Conservation (phyloP, 2,329 filamentous ascomycete species). For the Kalmusia sp. region DNA sequence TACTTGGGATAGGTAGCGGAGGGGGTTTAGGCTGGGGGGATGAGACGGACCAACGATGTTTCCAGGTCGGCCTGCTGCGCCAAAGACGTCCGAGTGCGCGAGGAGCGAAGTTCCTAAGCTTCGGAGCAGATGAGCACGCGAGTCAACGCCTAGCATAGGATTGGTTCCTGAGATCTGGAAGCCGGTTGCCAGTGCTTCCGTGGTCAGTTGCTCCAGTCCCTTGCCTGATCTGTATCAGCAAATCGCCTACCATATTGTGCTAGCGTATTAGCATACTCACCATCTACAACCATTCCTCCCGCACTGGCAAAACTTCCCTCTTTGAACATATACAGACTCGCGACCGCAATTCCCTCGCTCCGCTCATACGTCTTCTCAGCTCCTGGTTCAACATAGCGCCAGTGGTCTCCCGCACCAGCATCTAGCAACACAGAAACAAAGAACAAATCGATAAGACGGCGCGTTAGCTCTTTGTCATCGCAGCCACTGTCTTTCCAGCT, state of each 20-base stretch:
- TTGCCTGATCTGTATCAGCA: slow-evolving; percentile 38
- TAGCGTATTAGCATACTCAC: slow-evolving; percentile 72
- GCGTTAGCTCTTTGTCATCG: slow-evolving; percentile 74
- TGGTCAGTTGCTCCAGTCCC: slow-evolving; percentile 74
- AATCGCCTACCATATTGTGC: too few relatives aligned
- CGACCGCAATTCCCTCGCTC: slow-evolving; percentile 84
- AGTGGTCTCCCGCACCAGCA: slow-evolving; percentile 84
- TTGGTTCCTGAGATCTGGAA: slow-evolving; percentile 83
- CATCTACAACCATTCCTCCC: slow-evolving; percentile 71
- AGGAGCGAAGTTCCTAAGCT: slow-evolving; percentile 76
- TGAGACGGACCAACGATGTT: slow-evolving; percentile 96
- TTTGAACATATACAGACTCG: slow-evolving; percentile 89
- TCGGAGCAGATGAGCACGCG: slow-evolving; percentile 78
- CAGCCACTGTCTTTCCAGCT: slow-evolving; percentile 63
- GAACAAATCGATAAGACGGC: slow-evolving; percentile 78
- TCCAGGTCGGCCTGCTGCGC: slow-evolving; percentile 79
- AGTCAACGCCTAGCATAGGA: slow-evolving; percentile 77
- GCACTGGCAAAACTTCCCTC: slow-evolving; percentile 73
- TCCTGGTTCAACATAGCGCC: slow-evolving; percentile 88
- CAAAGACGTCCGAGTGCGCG: slow-evolving; percentile 77
- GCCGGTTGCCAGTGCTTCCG: slow-evolving; percentile 75
- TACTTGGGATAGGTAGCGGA: too few relatives aligned
- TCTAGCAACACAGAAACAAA: slow-evolving; percentile 81
- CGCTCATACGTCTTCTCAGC: slow-evolving; percentile 79
- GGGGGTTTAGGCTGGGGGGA: too few relatives aligned